Conservation (phyloP, 352 stramenopile species). For the Pythium coloratum region DNA sequence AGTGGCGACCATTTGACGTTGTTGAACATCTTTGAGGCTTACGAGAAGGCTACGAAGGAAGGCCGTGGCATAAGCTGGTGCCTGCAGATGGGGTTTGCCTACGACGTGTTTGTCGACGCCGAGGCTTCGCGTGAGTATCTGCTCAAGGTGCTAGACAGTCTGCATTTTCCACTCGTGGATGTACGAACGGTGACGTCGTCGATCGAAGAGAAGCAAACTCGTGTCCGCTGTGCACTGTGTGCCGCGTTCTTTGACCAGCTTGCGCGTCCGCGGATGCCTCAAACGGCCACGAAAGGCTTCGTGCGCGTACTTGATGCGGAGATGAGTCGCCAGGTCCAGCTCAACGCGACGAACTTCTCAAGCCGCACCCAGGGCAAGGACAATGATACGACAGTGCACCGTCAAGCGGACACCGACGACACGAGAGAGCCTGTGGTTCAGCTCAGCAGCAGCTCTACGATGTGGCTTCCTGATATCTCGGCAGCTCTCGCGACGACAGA, state of each 20-base stretch:
- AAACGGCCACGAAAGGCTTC: constrained; percentile 12
- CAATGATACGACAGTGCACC: not conserved
- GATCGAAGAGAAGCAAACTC: not conserved
- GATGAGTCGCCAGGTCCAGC: not conserved
- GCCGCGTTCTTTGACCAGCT: constrained; percentile 30
- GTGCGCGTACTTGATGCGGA: constrained; percentile 19
- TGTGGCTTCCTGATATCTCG: constrained; percentile 9
- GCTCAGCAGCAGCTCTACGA: not conserved
- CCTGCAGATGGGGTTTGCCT: constrained; percentile 15
- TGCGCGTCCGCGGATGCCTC: constrained; percentile 10
- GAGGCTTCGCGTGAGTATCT: constrained; percentile 22
- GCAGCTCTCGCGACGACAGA: not conserved
- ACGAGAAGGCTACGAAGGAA: constrained; percentile 9
- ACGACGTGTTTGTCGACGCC: constrained; percentile 21
- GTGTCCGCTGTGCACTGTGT: constrained; percentile 22
- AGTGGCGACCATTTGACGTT: constrained; percentile 30
- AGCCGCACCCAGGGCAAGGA: not conserved
- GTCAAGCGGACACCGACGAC: not conserved
- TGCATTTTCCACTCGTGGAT: constrained; percentile 21
- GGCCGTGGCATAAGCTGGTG: constrained; percentile 24
- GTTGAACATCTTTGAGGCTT: constrained; percentile 29
- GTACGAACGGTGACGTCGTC: constrained; percentile 4
- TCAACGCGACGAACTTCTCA: constrained; percentile 6
- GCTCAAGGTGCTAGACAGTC: constrained; percentile 24
- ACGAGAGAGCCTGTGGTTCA: constrained; percentile 1